Base-by-base conservation (phyloP, 129 eudicot species). In the Escallonia rubra region DNA sequence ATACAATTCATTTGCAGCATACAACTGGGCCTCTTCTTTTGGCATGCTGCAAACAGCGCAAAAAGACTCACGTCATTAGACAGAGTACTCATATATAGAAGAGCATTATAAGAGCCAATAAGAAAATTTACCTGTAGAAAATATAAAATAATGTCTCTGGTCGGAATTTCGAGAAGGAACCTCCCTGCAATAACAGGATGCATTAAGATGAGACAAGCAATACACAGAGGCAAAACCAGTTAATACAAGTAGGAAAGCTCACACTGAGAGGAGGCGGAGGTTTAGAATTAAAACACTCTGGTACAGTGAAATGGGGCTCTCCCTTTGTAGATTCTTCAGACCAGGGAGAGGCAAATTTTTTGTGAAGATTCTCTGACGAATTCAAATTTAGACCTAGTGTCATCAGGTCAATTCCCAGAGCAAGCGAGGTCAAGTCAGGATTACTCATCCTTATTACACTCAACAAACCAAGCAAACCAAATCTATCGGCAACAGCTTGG, bases 301-400 rank as follows among this genome's bases (percentile, higher is more conserved):
- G 98, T 52, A 86, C 66, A 59, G 53, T 69, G 63, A 40, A 92
- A 72, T 73, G 91, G 7, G 98, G 95, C 71, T 92, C 98, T 51
- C 96, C 96, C 76, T 83, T 86, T 16, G 83, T 86, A 40, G 96
- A 76, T 61, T 89, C 98, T n/a, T 92, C 89, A 54, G 98, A 83
- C 96, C 96, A 92, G 4, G 98, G 98, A n/a, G 98, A 92, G 23
- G 86, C 83, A 76, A 92, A 92, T 62, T 83, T 88, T 64, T 92
- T 88, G 64, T 89, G 76, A 57, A 92, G 84, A 57, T 69, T 82
- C 57, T 92, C 98, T 6, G 95, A 67, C 5, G 98, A 92, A 72
- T 88, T 88, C 67, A 92, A 70, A 76, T 86, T 86, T 53, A 92
- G 79, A 56, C 98, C 98, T 0, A 92, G 81, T 41, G 95, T 81